Base-by-base conservation (phyloP, 2,329 filamentous ascomycete species). In the Claviceps monticola region DNA sequence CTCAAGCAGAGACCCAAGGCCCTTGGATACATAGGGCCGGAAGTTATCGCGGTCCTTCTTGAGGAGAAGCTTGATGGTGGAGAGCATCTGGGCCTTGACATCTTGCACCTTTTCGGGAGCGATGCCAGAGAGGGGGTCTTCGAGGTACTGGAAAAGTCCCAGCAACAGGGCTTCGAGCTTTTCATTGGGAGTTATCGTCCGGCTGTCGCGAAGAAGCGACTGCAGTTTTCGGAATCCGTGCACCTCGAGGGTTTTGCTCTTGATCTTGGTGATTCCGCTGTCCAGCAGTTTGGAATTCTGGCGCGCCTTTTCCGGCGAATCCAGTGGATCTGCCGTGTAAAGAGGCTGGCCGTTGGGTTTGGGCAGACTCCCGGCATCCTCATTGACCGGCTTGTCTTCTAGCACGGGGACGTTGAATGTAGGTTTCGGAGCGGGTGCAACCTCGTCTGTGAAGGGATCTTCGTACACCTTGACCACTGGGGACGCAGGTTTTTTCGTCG, bases 161-260 rank as follows among this genome's bases (percentile, higher is more conserved):
- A 77, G 59, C 38, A 89, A 69, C 2, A 90, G 72, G 7, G 81
- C 74, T 56, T 84, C 78, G 54, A 88, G 88, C 57, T 79, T 84
- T 47, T 83, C 79, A 54, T 83, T 78, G 1, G 75, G 74, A 61
- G 86, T 80, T 19, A 80, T 72, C 14, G 80, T 74, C 59, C 76
- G 76, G 61, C 74, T 78, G 53, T 85, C 82, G 56, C 84, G 82
- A 54, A 88, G 75, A 56, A 89, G 75, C 41, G 82, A 82, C 64
- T 90, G 86, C 48, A 90, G 72, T 60, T 86, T 86, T 50, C 86
- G 79, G 73, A 90, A 88, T 52, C 86, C 86, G 61, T 89, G 85
- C 3, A 86, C 84, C 61, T 90, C 86, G n/a, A 91, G 76, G 1
- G 80, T 80, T 59, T 80, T 80, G 34, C 78, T 74, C 58, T 81